Conservation (phyloP, 257 asterid species). For the Oldenlandia corymbosa region DNA sequence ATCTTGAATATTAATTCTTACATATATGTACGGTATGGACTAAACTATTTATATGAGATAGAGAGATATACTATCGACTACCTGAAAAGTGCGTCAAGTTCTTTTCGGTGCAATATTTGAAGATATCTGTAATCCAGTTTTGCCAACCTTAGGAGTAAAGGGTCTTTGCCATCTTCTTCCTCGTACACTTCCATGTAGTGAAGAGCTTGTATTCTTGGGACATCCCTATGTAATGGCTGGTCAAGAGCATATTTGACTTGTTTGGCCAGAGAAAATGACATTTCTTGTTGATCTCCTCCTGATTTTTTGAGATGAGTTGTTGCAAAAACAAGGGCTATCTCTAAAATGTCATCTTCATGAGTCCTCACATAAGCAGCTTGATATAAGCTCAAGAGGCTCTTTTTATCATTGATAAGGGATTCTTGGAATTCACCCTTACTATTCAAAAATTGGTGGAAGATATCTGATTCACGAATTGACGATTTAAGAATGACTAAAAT, state of each 20-base stretch:
- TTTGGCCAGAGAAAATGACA: slow-evolving; percentile 6
- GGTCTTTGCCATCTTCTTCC: neutral
- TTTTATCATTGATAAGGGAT: neutral
- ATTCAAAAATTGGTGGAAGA: slow-evolving; percentile 15
- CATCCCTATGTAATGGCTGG: neutral
- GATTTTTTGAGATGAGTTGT: slow-evolving; percentile 23
- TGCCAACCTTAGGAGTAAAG: neutral
- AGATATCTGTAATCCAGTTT: neutral
- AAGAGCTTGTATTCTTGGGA: neutral
- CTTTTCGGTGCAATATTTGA: neutral
- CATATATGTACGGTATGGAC: too few species aligned
- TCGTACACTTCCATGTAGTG: neutral
- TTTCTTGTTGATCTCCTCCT: slow-evolving; percentile 20
- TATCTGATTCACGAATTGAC: neutral
- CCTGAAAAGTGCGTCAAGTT: neutral
- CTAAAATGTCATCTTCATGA: slow-evolving; percentile 28
- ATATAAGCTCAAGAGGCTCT: slow-evolving; percentile 22
- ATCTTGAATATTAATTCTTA: too few species aligned
- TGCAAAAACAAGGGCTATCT: slow-evolving; percentile 22
- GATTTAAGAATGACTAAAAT: neutral
- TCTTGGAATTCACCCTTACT: slow-evolving; percentile 11
- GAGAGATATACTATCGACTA: too few species aligned
- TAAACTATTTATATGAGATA: too few species aligned
- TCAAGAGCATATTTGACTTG: slow-evolving; percentile 15
- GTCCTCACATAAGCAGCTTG: slow-evolving; percentile 33